A percentile compares a stretch with the other conserved stretches of the same genome.
These are phyloP conservation scores for Coemansia sp. DNA, from an alignment of 192 early-diverging fungal genomes.

Conservation along the genomic window DNA sequence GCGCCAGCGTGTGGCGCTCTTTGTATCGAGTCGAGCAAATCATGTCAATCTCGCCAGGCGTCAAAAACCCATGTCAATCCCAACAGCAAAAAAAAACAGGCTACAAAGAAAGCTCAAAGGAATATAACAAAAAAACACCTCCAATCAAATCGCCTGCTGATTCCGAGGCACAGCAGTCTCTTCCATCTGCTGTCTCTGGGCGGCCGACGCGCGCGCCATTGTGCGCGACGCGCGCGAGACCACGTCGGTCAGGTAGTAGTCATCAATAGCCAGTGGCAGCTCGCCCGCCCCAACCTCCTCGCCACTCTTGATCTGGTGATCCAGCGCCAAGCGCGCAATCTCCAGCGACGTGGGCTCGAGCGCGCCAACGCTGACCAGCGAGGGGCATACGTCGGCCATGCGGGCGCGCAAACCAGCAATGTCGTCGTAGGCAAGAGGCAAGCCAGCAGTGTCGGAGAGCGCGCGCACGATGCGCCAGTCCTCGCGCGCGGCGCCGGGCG, in stretches of 20 bases:
- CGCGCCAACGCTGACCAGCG: slow-evolving; percentile 70
- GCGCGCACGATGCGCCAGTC: slow-evolving; percentile 99
- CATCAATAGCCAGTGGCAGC: slow-evolving; percentile 64
- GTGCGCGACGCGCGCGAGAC: slow-evolving; percentile 88
- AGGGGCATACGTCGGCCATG: slow-evolving; percentile 81
- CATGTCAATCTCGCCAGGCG: background rate
- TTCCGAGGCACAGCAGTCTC: background rate
- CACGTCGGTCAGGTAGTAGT: slow-evolving; percentile 94
- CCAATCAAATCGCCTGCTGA: too few species aligned
- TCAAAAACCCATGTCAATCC: background rate
- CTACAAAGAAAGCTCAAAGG: background rate
- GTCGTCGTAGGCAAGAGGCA: slow-evolving; percentile 87
- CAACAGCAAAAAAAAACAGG: background rate
- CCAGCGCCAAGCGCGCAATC: slow-evolving; percentile 63
- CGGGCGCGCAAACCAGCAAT: slow-evolving; percentile 75
- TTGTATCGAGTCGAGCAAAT: background rate
- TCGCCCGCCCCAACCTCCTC: slow-evolving; percentile 18
- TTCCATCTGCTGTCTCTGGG: slow-evolving; percentile 2
- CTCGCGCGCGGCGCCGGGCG: slow-evolving; percentile 85
- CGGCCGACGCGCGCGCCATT: slow-evolving; percentile 91
- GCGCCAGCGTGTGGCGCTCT: too few species aligned
- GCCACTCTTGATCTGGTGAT: slow-evolving; percentile 32
- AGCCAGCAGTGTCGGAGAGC: slow-evolving; percentile 84
- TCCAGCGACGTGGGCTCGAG: slow-evolving; percentile 52
- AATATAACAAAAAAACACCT: too few species aligned